Conservation (phyloP, 2,329 filamentous ascomycete genomes). For the Chlorencoelia australis region DNA sequence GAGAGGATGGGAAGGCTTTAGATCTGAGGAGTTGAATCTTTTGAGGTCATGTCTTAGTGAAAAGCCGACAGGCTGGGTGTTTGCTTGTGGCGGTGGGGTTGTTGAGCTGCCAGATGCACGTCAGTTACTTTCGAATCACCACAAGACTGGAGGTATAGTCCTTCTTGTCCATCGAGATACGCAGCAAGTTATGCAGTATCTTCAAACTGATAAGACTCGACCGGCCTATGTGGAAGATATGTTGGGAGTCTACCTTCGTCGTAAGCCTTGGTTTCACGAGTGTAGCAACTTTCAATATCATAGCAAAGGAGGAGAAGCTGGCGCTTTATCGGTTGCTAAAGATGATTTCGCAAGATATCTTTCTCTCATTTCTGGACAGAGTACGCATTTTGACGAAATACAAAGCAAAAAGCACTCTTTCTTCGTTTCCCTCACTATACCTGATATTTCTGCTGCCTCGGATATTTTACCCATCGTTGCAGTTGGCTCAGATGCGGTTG, state of each 20-base stretch:
- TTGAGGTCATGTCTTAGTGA: conserved; percentile 66
- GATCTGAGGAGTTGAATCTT: conserved; percentile 65
- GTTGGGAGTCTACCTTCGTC: conserved; percentile 77
- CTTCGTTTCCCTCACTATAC: conserved; percentile 84
- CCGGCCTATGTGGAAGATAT: conserved; percentile 92
- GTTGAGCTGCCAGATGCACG: conserved; percentile 79
- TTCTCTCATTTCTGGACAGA: conserved; percentile 54
- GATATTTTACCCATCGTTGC: conserved; percentile 61
- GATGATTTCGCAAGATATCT: conserved; percentile 68
- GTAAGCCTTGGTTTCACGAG: conserved; percentile 80
- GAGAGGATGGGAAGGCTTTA: conserved; percentile 81
- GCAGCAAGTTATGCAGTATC: conserved; percentile 76
- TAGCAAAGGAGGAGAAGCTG: conserved; percentile 50
- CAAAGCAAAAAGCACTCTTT: conserved; percentile 68
- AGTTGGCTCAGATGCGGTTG: conserved; percentile 84
- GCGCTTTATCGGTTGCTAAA: conserved; percentile 23
- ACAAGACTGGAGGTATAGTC: conserved; percentile 70
- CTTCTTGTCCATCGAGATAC: conserved; percentile 82
- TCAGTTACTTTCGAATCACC: conserved; percentile 62
- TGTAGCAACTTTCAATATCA: conserved; percentile 95
- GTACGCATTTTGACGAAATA: conserved; percentile 42
- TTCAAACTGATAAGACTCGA: conserved; percentile 78
- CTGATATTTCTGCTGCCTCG: conserved; percentile 55
- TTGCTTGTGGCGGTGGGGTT: conserved; percentile 89
- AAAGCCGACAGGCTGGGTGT: conserved; percentile 65